Base-by-base conservation (phyloP, 805 yeast genomes). In the Starmerella floricola region DNA sequence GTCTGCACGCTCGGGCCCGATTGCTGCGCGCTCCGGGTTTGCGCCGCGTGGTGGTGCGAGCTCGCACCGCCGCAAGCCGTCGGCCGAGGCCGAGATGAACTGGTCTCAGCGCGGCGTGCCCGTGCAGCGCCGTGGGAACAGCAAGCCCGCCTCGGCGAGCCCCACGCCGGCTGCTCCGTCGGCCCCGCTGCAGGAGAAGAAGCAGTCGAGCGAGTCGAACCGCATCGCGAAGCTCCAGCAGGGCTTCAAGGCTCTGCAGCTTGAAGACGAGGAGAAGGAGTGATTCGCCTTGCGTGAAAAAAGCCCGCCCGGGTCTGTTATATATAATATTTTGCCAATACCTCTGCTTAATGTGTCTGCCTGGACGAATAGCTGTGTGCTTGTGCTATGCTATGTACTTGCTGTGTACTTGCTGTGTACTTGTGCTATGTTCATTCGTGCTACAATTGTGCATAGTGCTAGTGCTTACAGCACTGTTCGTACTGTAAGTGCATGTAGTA, bases 11-110 rank as follows among this genome's bases (percentile, higher is more conserved):
- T 24, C 44, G n/a, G 55, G 41, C 6, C 52, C 52, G 45, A 52
- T 31, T 10, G 34, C 34, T n/a, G 15, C 16, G 17, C 10, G 56
- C 10, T 15, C 34, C 10, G 15, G 15, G 16, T n/a, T n/a, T n/a
- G n/a, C n/a, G n/a, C n/a, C n/a, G n/a, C n/a, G n/a, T n/a, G n/a
- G n/a, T n/a, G n/a, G n/a, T n/a, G n/a, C n/a, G n/a, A n/a, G n/a
- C n/a, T n/a, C n/a, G n/a, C n/a, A n/a, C n/a, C n/a, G n/a, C n/a
- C n/a, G n/a, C n/a, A n/a, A n/a, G n/a, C n/a, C n/a, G n/a, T n/a
- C n/a, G n/a, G 34, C 10, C 17, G 59, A 69, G 54, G 73, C 74
- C 36, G 73, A 74, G 26, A 62, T 76, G 41, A 84, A 79, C 60
- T 52, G 56, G 56, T 24, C 37, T 18, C 31, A 34, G n/a, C 53